These are phyloP conservation scores for Phytophthora podocarpi DNA, from an alignment of 352 stramenopile genomes.

Conservation along the genomic window DNA sequence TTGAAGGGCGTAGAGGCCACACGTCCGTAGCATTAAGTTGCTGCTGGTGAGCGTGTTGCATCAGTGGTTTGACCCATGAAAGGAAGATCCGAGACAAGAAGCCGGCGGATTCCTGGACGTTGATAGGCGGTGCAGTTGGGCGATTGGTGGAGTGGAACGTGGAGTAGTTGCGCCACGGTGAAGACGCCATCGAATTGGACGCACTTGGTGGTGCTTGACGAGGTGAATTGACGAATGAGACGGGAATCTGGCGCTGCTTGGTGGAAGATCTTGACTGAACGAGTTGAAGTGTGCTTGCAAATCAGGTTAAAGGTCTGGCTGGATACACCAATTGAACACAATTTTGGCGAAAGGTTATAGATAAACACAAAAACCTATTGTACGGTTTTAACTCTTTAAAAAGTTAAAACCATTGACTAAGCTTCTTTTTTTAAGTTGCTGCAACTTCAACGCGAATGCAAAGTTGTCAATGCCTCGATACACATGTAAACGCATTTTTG, in stretches of 20 bases:
- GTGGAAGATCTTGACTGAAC: background rate
- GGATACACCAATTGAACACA: slow-evolving; percentile 11
- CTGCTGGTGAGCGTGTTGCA: slow-evolving; percentile 42
- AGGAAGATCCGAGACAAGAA: slow-evolving; percentile 44
- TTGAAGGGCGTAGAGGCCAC: slow-evolving; percentile 35
- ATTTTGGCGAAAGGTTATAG: slow-evolving; percentile 4
- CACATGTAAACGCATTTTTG: too few species aligned
- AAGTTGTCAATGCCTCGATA: too few species aligned
- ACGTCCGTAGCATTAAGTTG: slow-evolving; percentile 48
- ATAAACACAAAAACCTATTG: too few species aligned
- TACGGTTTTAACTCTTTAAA: background rate
- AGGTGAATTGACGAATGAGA: slow-evolving; percentile 17
- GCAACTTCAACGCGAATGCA: too few species aligned
- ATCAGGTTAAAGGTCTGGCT: background rate
- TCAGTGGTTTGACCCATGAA: slow-evolving; percentile 50
- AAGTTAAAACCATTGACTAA: too few species aligned
- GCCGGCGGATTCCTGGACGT: slow-evolving; percentile 24
- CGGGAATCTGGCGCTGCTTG: too few species aligned
- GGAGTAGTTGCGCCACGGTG: slow-evolving; percentile 12
- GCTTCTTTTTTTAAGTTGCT: too few species aligned
- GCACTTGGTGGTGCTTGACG: background rate
- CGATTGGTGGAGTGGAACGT: slow-evolving; percentile 1
- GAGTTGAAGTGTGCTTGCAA: slow-evolving; percentile 17
- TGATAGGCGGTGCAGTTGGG: background rate
- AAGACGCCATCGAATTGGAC: background rate